Evolutionary conservation across 1,139 yeast species (phyloP).

Genomic region (Meyerozyma carpophila): DNA sequence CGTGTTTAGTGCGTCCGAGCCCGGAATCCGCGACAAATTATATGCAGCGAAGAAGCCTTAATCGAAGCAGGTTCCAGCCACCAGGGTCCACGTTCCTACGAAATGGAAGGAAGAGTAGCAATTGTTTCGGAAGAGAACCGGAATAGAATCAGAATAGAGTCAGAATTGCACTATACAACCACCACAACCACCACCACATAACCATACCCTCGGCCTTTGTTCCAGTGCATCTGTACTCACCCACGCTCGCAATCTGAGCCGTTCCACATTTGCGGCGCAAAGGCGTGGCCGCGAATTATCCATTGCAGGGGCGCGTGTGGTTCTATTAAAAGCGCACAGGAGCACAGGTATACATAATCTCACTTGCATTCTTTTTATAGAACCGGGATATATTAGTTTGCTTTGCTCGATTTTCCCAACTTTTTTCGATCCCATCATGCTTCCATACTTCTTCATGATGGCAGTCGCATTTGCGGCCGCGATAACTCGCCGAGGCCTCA

Average conservation of each 20-base stretch:
- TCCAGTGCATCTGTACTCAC: not conserved
- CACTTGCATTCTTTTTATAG: not conserved
- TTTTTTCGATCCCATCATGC: not conserved
- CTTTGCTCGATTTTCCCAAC: not conserved
- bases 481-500: conserved; percentile 6
- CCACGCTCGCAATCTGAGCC: not conserved
- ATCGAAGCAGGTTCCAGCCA: too few species aligned
- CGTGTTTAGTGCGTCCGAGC: too few species aligned
- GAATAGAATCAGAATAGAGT: too few species aligned
- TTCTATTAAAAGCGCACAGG: not conserved
- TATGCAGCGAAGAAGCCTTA: not conserved
- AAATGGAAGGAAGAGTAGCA: too few species aligned
- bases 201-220: too few species aligned
- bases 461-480: not conserved
- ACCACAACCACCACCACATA: too few species aligned
- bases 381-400: not conserved
- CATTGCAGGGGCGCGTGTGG: not conserved
- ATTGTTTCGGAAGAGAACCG: too few species aligned
- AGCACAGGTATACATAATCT: not conserved
- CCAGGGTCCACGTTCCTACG: too few species aligned
- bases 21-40: not conserved
- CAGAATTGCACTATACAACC: too few species aligned
- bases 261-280: not conserved
- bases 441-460: not conserved
- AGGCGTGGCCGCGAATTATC: not conserved